Evolutionary conservation across 768 basidiomycete genomes (phyloP), one percentile per base, ranked within the genome.

Genomic region (Tricholoma sp.): DNA sequence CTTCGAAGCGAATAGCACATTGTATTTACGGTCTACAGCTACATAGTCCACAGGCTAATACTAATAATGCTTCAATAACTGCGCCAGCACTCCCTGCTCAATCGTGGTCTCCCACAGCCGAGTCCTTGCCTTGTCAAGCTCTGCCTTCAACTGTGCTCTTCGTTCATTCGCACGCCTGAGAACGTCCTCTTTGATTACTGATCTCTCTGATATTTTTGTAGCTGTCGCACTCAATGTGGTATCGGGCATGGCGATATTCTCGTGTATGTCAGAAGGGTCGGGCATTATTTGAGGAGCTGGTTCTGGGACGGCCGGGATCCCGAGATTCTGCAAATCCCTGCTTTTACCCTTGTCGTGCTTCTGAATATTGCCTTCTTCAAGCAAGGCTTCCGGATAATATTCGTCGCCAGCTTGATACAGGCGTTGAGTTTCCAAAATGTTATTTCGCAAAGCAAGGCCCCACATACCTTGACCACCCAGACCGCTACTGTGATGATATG

Each of bases 31-130:
- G 34, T 50, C 29, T 50, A 50, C 29, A 8, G 6, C 9, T 15
- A n/a, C n/a, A n/a, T n/a, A 31, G 48, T 3, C 31, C 51, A 24
- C 24, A 24, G 24, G 4, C 24, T 2, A 24, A 24, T 57, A 39
- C 33, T 50, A 57, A 49, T 60, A 62, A 58, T 64, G 62, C 66
- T 71, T 81, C 59, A 63, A 61, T 44, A 86, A 65, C 59, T 82
- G 76, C 36, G 74, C 65, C 57, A 88, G 70, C 52, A 78, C 82
- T n/a, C 83, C 86, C 63, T 84, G 80, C 69, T 89, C 88, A 51
- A 89, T 76, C 39, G 81, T 84, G 51, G 79, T 77, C 70, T 89
- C 87, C 89, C 89, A 90, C 55, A 90, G 68, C 63, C 86, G 83
- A 29, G 81, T 74, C 64, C 85, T 86, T 20, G 84, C 80, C 53